A percentile compares a stretch with the other conserved stretches of the same genome.
phyloP scores from a whole-genome alignment of 2,329 filamentous ascomycete species.

The Ceratocystis colombiana region DNA sequence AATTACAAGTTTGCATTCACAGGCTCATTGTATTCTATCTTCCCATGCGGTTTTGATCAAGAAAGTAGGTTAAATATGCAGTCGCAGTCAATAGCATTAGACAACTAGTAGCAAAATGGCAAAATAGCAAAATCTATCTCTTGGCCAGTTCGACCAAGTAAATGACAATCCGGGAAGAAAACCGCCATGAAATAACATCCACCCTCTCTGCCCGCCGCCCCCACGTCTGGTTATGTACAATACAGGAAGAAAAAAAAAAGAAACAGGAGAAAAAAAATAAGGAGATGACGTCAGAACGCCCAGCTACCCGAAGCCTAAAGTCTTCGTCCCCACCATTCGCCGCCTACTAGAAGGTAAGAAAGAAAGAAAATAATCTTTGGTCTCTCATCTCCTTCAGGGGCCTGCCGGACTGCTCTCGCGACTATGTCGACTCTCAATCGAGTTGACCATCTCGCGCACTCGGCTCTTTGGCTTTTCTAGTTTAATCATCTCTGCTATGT shows the following conservation, averaged over 20 bases:
- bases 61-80: not conserved
- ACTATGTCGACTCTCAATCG: constrained; percentile 40
- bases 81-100: constrained; percentile 1
- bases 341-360: not conserved
- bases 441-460: constrained; percentile 48
- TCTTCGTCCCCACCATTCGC: not conserved
- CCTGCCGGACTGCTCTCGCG: constrained; percentile 36
- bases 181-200: not conserved
- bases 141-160: not conserved
- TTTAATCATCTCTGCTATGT: constrained; percentile 40
- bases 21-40: not conserved
- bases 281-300: constrained; percentile 5
- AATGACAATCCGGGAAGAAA: not conserved
- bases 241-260: constrained; percentile 14
- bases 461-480: constrained; percentile 37
- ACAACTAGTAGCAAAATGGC: not conserved
- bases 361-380: constrained; percentile 7
- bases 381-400: not conserved
- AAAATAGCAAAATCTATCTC: constrained; percentile 11
- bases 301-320: constrained; percentile 8
- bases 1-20: not conserved
- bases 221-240: constrained; percentile 4
- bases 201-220: not conserved
- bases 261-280: constrained; percentile 16
- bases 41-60: not conserved